Evolutionary conservation across 495 filamentous ascomycete genomes (phyloP), one percentile per base, ranked within the genome.

Genomic region (Podospora pseudoanserina): DNA sequence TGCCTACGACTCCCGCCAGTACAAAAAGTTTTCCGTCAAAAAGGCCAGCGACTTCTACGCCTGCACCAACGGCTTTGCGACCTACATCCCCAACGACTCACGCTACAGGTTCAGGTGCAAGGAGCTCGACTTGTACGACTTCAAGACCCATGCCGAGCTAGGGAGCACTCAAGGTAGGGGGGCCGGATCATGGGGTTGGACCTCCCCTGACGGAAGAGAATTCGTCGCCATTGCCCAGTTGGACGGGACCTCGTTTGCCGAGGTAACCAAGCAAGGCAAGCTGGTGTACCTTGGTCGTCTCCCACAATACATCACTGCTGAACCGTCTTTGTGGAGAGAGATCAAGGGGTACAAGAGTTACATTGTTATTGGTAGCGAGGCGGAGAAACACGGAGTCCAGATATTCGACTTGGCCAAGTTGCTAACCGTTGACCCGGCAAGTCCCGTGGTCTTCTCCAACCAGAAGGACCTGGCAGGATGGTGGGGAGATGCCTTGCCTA

Each of bases 231-330:
- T 88, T 58, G 86, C 80, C 4, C 86, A 88, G 69, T 76, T 78
- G 30, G 86, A 88, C 65, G 86, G 86, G 19, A 74, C 86, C 1
- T 81, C 86, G 0, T 88, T 88, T 66, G 81, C 81, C 26, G 85
- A 88, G 73, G 78, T 87, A 68, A 80, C 74, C 65, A 34, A 74
- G 20, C 73, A 75, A 39, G 86, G 86, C 11, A 80, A 82, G 64
- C 71, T 88, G 16, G 69, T 78, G 55, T 88, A 88, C 67, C 78
- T 88, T 3, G 86, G 86, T 6, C 80, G 86, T 7, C 79, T 88
- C 0, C 85, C 86, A 6, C 82, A 83, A 64, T 80, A 85, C 73
- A 77, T 75, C 18, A 65, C 32, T n/a, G 77, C 79, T 0, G 16
- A 68, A 63, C 71, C 74, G 0, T 78, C 74, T 39, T 72, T 82